Conservation (phyloP, 2,329 filamentous ascomycete genomes). For the Hypoxylon sp. region DNA sequence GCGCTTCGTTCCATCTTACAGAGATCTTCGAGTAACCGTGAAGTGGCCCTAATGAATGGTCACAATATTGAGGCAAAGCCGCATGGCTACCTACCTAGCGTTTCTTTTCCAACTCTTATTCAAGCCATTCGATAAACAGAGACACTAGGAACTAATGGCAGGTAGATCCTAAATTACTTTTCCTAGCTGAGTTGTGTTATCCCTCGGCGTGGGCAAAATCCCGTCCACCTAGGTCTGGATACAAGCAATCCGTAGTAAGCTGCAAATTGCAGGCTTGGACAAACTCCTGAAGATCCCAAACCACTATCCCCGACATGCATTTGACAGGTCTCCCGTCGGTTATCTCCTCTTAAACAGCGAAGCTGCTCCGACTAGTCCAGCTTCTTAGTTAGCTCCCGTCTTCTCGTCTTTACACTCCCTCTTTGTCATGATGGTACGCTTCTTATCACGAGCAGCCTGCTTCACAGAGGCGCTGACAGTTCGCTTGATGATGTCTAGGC, state of each 20-base stretch:
- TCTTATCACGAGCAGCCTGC: constrained; percentile 41
- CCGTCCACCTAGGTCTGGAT: constrained; percentile 1
- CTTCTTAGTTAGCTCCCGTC: constrained; percentile 21
- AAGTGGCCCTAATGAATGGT: background rate
- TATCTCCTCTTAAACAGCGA: background rate
- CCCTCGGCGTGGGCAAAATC: background rate
- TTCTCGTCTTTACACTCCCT: constrained; percentile 35
- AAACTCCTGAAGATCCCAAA: constrained; percentile 6
- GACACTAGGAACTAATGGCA: background rate
- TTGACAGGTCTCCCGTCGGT: background rate
- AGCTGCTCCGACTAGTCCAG: background rate
- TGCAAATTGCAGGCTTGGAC: constrained; percentile 14
- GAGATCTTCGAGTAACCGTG: background rate
- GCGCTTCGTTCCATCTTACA: constrained; percentile 8
- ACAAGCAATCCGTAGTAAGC: constrained; percentile 4
- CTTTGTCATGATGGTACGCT: constrained; percentile 42
- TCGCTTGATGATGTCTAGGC: constrained; percentile 46
- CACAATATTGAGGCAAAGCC: background rate
- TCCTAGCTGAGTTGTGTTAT: background rate
- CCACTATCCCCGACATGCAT: constrained; percentile 4
- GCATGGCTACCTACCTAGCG: no score
- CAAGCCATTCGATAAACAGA: background rate
- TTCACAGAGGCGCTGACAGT: constrained; percentile 44
- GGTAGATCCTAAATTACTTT: constrained; percentile 5
- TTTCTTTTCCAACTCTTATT: no score